Evolutionary conservation across 768 basidiomycete genomes (phyloP).

Genomic region (Crepidotus variabilis): DNA sequence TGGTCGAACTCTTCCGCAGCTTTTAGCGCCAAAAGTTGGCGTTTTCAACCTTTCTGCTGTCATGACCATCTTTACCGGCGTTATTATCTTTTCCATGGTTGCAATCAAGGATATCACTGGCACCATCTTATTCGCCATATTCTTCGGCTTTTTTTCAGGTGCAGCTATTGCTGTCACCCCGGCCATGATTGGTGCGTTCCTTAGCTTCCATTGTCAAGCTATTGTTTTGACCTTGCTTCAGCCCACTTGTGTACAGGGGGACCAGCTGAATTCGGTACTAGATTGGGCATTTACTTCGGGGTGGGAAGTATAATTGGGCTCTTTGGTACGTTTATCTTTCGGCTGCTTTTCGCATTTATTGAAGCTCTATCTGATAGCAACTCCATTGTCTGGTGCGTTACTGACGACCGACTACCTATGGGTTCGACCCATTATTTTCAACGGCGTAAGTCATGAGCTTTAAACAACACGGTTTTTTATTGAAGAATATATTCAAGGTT

Average conservation of each 20-base stretch:
- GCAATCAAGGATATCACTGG: conserved; percentile 30
- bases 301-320: conserved; percentile 32
- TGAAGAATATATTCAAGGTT: too few relatives aligned
- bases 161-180: conserved; percentile 29
- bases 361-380: conserved; percentile 24
- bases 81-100: conserved; percentile 38
- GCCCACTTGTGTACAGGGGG: conserved; percentile 32
- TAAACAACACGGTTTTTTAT: too few relatives aligned
- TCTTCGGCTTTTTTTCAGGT: conserved; percentile 44
- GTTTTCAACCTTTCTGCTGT: conserved; percentile 38
- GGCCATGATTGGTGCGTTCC: conserved; percentile 24
- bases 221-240: not conserved
- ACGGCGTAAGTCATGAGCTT: conserved; percentile 24
- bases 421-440: conserved; percentile 38
- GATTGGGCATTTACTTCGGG: conserved; percentile 43
- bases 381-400: conserved; percentile 49
- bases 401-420: conserved; percentile 41
- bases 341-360: too few relatives aligned
- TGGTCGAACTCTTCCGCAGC: conserved; percentile 47
- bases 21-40: conserved; percentile 37
- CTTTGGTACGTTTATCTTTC: conserved; percentile 30
- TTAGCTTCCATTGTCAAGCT: not conserved
- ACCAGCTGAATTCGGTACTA: conserved; percentile 41
- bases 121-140: conserved; percentile 33
- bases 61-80: conserved; percentile 26